A percentile compares a stretch with the other conserved stretches of the same genome.
Evolutionary conservation across 345 rosid genomes (phyloP).

Genomic region (Mallotus nudiflorus): DNA sequence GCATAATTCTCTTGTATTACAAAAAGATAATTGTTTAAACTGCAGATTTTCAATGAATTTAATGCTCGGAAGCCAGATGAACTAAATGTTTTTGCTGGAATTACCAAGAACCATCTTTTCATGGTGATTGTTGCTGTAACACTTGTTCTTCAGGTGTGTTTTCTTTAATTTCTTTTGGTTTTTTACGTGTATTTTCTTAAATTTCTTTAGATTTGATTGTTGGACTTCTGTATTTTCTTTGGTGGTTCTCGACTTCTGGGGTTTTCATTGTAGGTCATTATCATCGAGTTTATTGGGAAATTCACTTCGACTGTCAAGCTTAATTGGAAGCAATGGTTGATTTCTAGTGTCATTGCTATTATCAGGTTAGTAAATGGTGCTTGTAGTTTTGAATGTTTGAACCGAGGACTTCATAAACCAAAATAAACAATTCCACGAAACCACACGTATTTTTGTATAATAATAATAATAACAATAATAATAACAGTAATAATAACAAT

Average conservation of each 20-base stretch:
- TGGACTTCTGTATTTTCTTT: neutral
- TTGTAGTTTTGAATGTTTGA: too few relatives aligned
- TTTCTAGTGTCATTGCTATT: constrained; percentile 22
- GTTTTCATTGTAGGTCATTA: constrained; percentile 19
- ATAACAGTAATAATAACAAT: too few relatives aligned
- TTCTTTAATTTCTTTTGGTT: too few relatives aligned
- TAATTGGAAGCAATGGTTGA: constrained; percentile 48
- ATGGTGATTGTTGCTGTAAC: constrained; percentile 27
- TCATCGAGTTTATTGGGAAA: constrained; percentile 73
- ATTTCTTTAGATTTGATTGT: neutral
- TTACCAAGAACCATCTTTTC: constrained; percentile 29
- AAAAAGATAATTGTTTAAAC: neutral
- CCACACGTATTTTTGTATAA: too few relatives aligned
- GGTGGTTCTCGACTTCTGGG: neutral
- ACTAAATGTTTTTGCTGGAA: constrained; percentile 26
- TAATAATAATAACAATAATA: too few relatives aligned
- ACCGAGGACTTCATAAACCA: too few relatives aligned
- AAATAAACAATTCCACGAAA: too few relatives aligned
- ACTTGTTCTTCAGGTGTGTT: constrained; percentile 33
- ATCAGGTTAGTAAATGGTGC: constrained; percentile 13
- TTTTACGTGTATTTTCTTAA: too few relatives aligned
- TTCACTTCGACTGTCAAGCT: constrained; percentile 68
- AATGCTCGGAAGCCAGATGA: constrained; percentile 40
- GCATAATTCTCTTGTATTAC: neutral
- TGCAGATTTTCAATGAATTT: constrained; percentile 39